Conservation (phyloP, 106 monocot species). For the Dioscorea dumetorum region DNA sequence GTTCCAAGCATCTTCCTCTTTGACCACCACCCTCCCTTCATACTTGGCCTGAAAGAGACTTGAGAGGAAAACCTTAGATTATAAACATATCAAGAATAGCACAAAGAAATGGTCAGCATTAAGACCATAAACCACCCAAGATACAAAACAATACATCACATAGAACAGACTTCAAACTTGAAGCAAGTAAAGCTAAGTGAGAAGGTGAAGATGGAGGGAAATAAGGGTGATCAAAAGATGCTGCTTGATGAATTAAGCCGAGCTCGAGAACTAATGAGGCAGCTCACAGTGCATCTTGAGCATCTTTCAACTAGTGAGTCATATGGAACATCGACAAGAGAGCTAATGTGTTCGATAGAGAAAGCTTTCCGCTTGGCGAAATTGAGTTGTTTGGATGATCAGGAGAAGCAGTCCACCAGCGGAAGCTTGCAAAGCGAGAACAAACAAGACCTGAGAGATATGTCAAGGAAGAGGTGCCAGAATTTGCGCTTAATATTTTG, state of each 20-base stretch:
- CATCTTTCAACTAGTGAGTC: background rate
- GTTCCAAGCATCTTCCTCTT: background rate
- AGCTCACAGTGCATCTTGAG: background rate
- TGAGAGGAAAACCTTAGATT: too few relatives aligned
- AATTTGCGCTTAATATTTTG: too few relatives aligned
- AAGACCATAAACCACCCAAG: too few relatives aligned
- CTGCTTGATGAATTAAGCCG: background rate
- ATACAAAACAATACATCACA: too few relatives aligned
- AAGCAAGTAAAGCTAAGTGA: too few relatives aligned
- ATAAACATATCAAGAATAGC: background rate
- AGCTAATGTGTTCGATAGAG: background rate
- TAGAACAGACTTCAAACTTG: too few relatives aligned
- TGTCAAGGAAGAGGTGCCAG: constrained; percentile 8
- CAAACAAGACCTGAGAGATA: background rate
- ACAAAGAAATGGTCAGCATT: background rate
- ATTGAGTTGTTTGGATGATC: background rate
- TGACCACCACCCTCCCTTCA: background rate
- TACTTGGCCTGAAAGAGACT: background rate
- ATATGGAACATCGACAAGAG: background rate
- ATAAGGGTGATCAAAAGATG: background rate
- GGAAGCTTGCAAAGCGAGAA: background rate
- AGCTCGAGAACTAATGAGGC: constrained; percentile 4
- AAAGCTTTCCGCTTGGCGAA: background rate
- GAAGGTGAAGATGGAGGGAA: too few relatives aligned
- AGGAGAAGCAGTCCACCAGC: background rate